Base-by-base conservation (phyloP, 2,329 filamentous ascomycete genomes). In the Fusarium nisikadoi region DNA sequence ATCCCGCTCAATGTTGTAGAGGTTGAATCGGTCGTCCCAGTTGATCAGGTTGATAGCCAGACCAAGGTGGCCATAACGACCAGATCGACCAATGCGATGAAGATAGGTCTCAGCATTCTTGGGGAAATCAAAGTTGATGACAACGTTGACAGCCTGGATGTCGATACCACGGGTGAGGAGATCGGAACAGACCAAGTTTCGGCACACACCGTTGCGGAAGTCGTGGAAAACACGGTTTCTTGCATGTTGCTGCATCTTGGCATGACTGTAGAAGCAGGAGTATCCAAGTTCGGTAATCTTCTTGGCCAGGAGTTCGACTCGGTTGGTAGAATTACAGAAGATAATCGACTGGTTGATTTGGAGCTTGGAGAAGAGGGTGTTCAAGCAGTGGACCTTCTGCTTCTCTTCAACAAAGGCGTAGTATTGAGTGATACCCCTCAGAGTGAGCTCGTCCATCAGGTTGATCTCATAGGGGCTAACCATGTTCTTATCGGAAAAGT, bases 321-420 rank as follows among this genome's bases (percentile, higher is more conserved):
- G 94, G 83, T 98, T 98, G 59, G 96, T 99, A 43, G 96, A 99
- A 84, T 99, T 99, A 86, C 96, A 99, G 86, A 99, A 99, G 81
- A 99, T 99, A 85, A 99, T 99, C 71, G 97, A 99, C 86, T 99
- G 96, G 85, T 99, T 99, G 85, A 99, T 99, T 84, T 99, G 95
- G 20, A 99, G 90, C 84, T 98, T 97, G 76, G 95, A 98, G 87
- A 99, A 99, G 72, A 99, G 91, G 1, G 96, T 99, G 86, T 99
- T 99, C 74, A 99, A 86, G 82, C 96, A 99, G 85, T 99, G 97
- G 25, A 99, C 96, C 85, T 99, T 99, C 81, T 98, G 94, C 85
- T 98, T 98, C 85, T 99, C 96, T 83, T 99, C 96, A 57, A 99
- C 97, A 76, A 98, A 99, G 45, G 96, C 96, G 80, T 99, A 99